phyloP scores from a whole-genome alignment of 192 early-diverging fungal genomes.

The Coemansia sp. region DNA sequence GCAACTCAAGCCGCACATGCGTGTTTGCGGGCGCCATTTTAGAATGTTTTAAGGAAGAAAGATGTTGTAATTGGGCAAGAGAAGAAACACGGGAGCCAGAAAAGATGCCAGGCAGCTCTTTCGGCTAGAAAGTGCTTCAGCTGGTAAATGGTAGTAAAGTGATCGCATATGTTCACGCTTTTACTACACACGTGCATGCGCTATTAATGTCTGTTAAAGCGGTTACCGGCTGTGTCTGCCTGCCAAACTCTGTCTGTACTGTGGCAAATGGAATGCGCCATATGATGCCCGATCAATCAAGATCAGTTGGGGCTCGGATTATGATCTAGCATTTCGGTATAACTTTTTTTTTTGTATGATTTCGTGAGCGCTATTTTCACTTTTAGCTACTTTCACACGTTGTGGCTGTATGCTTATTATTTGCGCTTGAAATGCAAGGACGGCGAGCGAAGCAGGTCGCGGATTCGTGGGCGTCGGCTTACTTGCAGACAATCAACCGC shows the following conservation, averaged over 20 bases:
- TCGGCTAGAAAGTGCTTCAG: too few relatives aligned
- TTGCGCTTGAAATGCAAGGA: constrained; percentile 3
- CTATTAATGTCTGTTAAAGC: background rate
- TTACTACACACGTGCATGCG: background rate
- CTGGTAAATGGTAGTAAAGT: background rate
- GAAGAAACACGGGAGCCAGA: too few relatives aligned
- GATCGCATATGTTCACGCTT: background rate
- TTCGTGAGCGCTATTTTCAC: background rate
- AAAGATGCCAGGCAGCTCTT: too few relatives aligned
- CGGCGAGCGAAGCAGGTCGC: constrained; percentile 1
- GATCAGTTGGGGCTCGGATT: too few relatives aligned
- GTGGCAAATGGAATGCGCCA: too few relatives aligned
- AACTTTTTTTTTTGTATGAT: background rate
- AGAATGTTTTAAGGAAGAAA: too few relatives aligned
- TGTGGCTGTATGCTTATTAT: background rate
- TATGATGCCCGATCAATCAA: background rate
- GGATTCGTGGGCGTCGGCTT: background rate
- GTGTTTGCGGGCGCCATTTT: background rate
- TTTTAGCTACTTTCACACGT: background rate
- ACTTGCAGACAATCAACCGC: background rate
- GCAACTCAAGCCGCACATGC: constrained; percentile 13
- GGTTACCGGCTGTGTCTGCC: too few relatives aligned
- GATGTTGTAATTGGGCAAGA: too few relatives aligned
- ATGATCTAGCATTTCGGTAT: background rate
- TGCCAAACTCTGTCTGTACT: too few relatives aligned